These are phyloP conservation scores for Lipomyces oligophaga DNA, from an alignment of 805 yeast genomes.

Conservation along the genomic window DNA sequence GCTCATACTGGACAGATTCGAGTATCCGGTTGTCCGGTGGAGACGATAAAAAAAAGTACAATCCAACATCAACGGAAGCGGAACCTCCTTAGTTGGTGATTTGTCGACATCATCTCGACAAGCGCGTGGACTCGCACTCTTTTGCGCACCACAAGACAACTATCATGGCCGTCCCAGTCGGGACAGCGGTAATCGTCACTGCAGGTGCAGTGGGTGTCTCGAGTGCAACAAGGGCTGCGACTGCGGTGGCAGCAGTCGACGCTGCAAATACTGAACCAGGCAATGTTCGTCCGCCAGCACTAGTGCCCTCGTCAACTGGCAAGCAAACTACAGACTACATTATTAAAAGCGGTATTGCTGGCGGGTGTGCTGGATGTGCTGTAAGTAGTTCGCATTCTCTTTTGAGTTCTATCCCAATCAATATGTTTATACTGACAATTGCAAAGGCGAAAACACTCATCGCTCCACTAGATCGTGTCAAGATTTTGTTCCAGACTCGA, in stretches of 20 bases:
- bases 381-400: constrained; percentile 11
- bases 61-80: too few species aligned
- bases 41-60: too few species aligned
- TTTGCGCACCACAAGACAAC: too few species aligned
- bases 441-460: constrained; percentile 75
- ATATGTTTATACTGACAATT: neutral
- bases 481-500: constrained; percentile 90
- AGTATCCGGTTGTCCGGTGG: too few species aligned
- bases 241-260: neutral
- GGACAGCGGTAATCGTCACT: neutral
- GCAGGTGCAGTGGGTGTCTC: neutral
- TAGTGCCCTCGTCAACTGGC: too few species aligned
- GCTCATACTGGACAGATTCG: too few species aligned
- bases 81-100: too few species aligned
- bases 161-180: too few species aligned
- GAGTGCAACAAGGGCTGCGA: neutral
- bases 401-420: neutral
- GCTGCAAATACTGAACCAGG: neutral
- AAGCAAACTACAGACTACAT: constrained; percentile 54
- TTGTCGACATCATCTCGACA: too few species aligned
- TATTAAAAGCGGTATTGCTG: constrained; percentile 80
- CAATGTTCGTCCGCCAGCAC: too few species aligned
- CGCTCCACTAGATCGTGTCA: constrained; percentile 93
- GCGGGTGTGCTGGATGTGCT: constrained; percentile 94
- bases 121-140: too few species aligned